Evolutionary conservation across 768 basidiomycete species (phyloP), one percentile per base, ranked within the genome.

Genomic region (Leccinum pellstonianum): DNA sequence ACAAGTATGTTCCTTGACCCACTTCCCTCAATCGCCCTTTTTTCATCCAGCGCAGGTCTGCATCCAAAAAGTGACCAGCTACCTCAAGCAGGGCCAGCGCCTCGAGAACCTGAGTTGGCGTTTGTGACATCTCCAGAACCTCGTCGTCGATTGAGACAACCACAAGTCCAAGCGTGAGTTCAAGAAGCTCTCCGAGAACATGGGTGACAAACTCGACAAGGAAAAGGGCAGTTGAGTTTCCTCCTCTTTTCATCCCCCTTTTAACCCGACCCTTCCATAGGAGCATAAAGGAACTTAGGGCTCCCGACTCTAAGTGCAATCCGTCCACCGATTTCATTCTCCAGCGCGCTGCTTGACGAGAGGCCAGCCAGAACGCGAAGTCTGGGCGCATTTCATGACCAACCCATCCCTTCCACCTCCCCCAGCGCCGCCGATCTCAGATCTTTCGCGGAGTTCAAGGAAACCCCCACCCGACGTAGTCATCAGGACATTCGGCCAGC

Each of bases 101-200:
- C 91, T 94, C 70, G 92, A 93, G 83, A 94, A 94, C 81, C 77
- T 94, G 76, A 88, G 87, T 67, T 94, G 92, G 92, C 85, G 92
- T 70, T 83, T 94, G 74, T 94, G 92, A 92, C 91, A 93, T 72
- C 85, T 94, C 53, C 92, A 94, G 77, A 91, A 86, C 67, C 84
- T 93, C 67, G 93, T 93, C 79, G 91, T 94, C 77, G 91, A 94
- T 76, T 82, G 86, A 61, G 92, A 94, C 81, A 92, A 92, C 63
- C 90, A 91, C 48, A 90, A 86, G 76, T 75, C 88, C 15, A 92
- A 92, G 72, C 87, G 92, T 52, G 91, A 93, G 76, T 94, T 94
- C 81, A 90, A 87, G 79, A 92, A 91, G 68, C 85, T 94, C 57
- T 90, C 88, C 67, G 91, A 89, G 75, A 83, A 76, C 72, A 94